Base-by-base conservation (phyloP, 2,329 filamentous ascomycete species). In the Trichoderma arundinaceum region DNA sequence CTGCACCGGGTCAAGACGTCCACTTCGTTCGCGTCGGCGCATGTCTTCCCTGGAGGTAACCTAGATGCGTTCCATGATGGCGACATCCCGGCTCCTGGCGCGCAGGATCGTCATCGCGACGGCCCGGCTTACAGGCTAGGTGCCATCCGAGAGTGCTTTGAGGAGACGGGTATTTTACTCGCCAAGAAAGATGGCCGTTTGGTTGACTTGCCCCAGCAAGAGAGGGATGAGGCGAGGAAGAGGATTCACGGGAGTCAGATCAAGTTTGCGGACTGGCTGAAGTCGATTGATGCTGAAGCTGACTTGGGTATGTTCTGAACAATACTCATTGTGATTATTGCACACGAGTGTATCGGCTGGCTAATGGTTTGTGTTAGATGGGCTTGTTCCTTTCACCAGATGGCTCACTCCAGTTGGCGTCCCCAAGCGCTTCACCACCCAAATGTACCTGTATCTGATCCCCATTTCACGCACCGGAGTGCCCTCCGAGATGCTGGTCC, bases 371-470 rank as follows among this genome's bases (percentile, higher is more conserved):
- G 19, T 8, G 2, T 15, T 62, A 86, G 89, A 89, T 1, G 81
- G 83, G 43, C 80, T 97, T 3, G 80, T 92, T 7, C 92, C 94
- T 0, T 97, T 96, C 74, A 97, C 94, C 0, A 87, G 92, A 62
- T 98, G 95, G 95, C 84, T 98, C 64, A 98, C 95, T 2, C 94
- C 94, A 0, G 77, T 82, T 0, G 87, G 86, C 68, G 80, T 90
- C 1, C 85, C 88, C 0, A 92, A 89, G 71, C 86, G 95, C 52
- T 99, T 96, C 79, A 92, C 91, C 0, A 97, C 94, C 0, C 94
- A 97, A 75, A 98, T 98, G 94, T 99, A 98, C 78, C 77, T 98
- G 10, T 97, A 97, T 78, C 89, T 96, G 77, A 83, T 97, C 2
- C 93, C 93, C 0, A 78, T 76, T 1, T 72, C 72, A 59, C 69